phyloP scores from a whole-genome alignment of 495 filamentous ascomycete genomes.

The Stereocaulon alpinum region DNA sequence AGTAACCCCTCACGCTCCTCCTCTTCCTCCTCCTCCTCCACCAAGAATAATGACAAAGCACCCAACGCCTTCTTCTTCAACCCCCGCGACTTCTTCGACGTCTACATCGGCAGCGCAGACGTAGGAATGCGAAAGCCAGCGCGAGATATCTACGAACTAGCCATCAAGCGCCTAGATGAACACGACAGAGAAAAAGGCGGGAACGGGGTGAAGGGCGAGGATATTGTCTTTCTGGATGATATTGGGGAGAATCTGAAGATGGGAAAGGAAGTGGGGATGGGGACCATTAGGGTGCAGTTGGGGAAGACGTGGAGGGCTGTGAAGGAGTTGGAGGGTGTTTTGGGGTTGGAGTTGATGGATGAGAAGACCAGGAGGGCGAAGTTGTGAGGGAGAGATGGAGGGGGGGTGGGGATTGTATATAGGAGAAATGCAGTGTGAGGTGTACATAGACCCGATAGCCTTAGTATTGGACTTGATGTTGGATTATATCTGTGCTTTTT shows the following conservation, averaged over 20 bases:
- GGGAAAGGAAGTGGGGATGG: conserved; percentile 63
- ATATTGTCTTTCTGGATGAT: conserved; percentile 87
- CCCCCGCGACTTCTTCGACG: conserved; percentile 62
- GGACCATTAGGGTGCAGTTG: conserved; percentile 72
- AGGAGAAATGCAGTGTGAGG: neutral
- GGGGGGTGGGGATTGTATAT: neutral
- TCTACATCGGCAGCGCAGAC: conserved; percentile 76
- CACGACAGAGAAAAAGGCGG: conserved; percentile 45
- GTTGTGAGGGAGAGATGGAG: conserved; percentile 10
- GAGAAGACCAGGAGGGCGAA: conserved; percentile 24
- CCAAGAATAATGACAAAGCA: conserved; percentile 6
- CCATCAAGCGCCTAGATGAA: conserved; percentile 52
- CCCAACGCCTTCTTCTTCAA: conserved; percentile 31
- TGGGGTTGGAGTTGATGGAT: conserved; percentile 40
- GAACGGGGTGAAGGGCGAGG: conserved; percentile 46
- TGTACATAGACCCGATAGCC: neutral
- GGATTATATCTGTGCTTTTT: no score
- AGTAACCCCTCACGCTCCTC: conserved; percentile 24
- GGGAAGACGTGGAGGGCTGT: conserved; percentile 71
- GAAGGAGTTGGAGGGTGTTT: conserved; percentile 49
- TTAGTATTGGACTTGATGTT: no score
- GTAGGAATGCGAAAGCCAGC: conserved; percentile 85
- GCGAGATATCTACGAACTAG: conserved; percentile 64
- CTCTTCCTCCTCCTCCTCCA: conserved; percentile 11
- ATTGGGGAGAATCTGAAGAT: conserved; percentile 88